phyloP scores from a whole-genome alignment of 1,284 basidiomycete species.

The Thecaphora thlaspeos region DNA sequence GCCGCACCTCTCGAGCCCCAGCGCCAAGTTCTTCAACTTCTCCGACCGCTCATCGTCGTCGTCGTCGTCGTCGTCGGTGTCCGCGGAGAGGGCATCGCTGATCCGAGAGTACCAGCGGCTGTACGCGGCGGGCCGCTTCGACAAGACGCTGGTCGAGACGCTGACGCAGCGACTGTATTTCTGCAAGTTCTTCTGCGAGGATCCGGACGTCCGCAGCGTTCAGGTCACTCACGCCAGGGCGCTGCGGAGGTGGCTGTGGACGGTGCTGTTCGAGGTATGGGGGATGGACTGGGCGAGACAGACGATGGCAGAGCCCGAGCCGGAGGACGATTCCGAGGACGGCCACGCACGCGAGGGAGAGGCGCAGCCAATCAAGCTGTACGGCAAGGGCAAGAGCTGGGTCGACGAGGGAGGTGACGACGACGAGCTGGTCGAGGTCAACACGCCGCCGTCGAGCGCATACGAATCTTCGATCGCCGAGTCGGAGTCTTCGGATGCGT shows the following conservation, averaged over 20 bases:
- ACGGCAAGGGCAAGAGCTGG: background rate
- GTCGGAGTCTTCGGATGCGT: background rate
- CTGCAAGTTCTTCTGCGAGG: conserved; percentile 27
- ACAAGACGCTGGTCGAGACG: conserved; percentile 19
- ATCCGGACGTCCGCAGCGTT: conserved; percentile 37
- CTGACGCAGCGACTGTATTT: conserved; percentile 25
- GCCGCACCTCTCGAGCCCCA: conserved; percentile 24
- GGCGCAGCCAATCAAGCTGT: conserved; percentile 1
- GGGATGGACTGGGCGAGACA: conserved; percentile 49
- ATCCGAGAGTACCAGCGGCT: conserved; percentile 24
- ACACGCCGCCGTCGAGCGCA: conserved; percentile 36
- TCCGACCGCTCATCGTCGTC: conserved; percentile 2
- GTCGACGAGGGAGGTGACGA: conserved; percentile 33
- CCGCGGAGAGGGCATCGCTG: background rate
- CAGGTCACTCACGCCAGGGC: conserved; percentile 27
- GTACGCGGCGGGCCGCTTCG: conserved; percentile 23
- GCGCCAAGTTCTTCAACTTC: conserved; percentile 27
- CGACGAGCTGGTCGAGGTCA: conserved; percentile 43
- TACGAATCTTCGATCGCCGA: conserved; percentile 15
- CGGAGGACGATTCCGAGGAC: conserved; percentile 4
- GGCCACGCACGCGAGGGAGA: background rate
- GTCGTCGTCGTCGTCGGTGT: background rate
- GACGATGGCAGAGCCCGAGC: conserved; percentile 30
- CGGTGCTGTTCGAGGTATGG: conserved; percentile 39
- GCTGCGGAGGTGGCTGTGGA: conserved; percentile 29